Percentiles rank a stretch among this genome's conserved stretches.
Evolutionary conservation across 371 early-diverging fungal genomes (phyloP).

Genomic region (Zopfochytrium polystomum): DNA sequence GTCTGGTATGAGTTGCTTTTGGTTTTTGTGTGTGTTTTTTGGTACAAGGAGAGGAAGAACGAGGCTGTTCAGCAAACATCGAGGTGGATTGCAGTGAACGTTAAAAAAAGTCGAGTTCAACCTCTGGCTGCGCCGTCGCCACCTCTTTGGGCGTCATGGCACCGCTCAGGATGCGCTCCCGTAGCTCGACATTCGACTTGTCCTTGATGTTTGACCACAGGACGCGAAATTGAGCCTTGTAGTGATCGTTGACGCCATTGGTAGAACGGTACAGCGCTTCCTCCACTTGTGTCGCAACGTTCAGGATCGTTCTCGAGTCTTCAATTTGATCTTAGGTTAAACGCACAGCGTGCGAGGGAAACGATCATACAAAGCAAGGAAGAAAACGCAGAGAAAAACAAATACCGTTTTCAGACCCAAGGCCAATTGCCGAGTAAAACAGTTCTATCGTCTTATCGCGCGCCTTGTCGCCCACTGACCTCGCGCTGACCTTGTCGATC

Average conservation of each 20-base stretch:
- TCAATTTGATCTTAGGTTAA: too few relatives aligned
- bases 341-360: too few relatives aligned
- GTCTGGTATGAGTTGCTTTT: slow-evolving; percentile 24
- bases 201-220: slow-evolving; percentile 78
- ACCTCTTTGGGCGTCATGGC: slow-evolving; percentile 55
- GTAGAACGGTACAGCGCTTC: slow-evolving; percentile 55
- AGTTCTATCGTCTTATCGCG: slow-evolving; percentile 84
- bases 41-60: too few relatives aligned
- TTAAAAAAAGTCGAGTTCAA: not conserved
- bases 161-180: slow-evolving; percentile 70
- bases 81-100: too few relatives aligned
- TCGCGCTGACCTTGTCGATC: too few relatives aligned
- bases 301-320: slow-evolving; percentile 62
- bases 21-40: too few relatives aligned
- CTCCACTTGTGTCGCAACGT: slow-evolving; percentile 70
- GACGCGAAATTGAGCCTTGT: slow-evolving; percentile 79
- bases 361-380: too few relatives aligned
- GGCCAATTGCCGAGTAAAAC: slow-evolving; percentile 75
- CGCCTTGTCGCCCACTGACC: slow-evolving; percentile 62
- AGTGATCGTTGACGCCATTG: slow-evolving; percentile 48
- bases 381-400: not conserved
- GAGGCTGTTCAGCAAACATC: too few relatives aligned
- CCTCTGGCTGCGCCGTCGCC: slow-evolving; percentile 75
- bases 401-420: slow-evolving; percentile 67
- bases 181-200: slow-evolving; percentile 76